Evolutionary conservation across 139 green algal species (phyloP), one percentile per base, ranked within the genome.

Genomic region (Pleodorina starrii): DNA sequence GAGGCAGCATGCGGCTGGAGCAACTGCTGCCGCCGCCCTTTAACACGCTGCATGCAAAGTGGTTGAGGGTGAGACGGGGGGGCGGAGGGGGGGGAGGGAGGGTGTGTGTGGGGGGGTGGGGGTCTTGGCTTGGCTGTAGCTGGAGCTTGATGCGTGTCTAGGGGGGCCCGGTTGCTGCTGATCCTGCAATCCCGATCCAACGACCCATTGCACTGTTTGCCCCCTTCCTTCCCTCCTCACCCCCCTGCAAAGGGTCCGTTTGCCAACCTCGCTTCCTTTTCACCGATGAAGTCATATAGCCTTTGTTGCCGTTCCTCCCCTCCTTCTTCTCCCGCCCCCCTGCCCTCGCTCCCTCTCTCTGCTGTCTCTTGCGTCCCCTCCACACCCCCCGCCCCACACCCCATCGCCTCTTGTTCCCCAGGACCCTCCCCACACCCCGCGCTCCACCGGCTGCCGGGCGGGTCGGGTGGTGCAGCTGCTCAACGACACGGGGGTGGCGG

Each of bases 401-500:
- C 9, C 54, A 25, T 12, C 54, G 54, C 54, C 54, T 66, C n/a
- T n/a, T n/a, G n/a, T n/a, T n/a, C 48, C 57, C 35, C 85, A 92
- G 85, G 78, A 88, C 46, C 50, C 82, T 36, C 73, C 74, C 2
- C 48, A 48, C 44, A 69, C 59, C 12, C 42, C 69, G 6, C 50
- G 82, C 0, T 1, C 54, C 12, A 88, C 40, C 68, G 89, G 91
- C 87, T 94, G 91, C 87, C 83, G 91, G 6, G 35, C 77, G 7
- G 91, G 89, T 69, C 51, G 63, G 14, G 91, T 94, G 46, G 91
- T 94, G 44, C 54, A 88, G n/a, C 71, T 94, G 83, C n/a, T 92
- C 38, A 86, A 80, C 59, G 83, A 83, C 42, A 89, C 46, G 50
- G 72, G 75, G 35, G 46, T 50, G 40, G 72, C 74, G 21, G 86